A percentile compares a stretch with the other conserved stretches of the same genome.
phyloP scores from a whole-genome alignment of 768 basidiomycete genomes.

The Boletus pseudopeckii region DNA sequence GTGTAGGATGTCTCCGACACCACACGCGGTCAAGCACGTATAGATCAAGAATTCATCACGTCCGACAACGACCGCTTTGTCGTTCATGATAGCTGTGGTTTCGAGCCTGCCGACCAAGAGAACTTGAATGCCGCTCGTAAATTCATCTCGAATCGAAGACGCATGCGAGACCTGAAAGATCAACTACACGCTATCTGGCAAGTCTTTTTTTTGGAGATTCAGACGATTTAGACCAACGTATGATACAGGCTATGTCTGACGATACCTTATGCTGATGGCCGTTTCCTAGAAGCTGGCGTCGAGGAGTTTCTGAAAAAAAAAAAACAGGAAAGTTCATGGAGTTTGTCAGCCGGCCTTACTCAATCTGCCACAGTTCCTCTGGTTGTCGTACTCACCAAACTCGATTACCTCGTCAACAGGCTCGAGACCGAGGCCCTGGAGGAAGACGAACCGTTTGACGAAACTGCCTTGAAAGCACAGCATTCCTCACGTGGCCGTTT shows the following conservation, averaged over 20 bases:
- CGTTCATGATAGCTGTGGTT: constrained; percentile 4
- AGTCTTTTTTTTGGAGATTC: background rate
- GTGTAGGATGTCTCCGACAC: constrained; percentile 3
- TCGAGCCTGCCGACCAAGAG: constrained; percentile 1
- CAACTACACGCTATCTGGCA: constrained; percentile 8
- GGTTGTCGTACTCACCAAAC: constrained; percentile 6
- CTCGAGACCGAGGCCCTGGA: background rate
- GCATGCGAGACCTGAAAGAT: background rate
- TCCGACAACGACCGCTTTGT: background rate
- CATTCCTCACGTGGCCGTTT: background rate
- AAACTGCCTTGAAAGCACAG: too few species aligned
- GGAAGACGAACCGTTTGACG: too few species aligned
- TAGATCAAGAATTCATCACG: background rate
- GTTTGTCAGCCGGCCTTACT: background rate
- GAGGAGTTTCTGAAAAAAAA: constrained; percentile 6
- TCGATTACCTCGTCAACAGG: background rate
- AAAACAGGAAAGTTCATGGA: background rate
- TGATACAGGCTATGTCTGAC: background rate
- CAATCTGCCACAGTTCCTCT: background rate
- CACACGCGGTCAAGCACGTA: background rate
- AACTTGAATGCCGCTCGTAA: background rate
- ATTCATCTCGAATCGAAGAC: background rate
- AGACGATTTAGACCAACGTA: background rate
- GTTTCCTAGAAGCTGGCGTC: constrained; percentile 1
- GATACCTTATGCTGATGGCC: background rate